Evolutionary conservation across 2,329 filamentous ascomycete genomes (phyloP).

Genomic region (Ophiostoma sp.): DNA sequence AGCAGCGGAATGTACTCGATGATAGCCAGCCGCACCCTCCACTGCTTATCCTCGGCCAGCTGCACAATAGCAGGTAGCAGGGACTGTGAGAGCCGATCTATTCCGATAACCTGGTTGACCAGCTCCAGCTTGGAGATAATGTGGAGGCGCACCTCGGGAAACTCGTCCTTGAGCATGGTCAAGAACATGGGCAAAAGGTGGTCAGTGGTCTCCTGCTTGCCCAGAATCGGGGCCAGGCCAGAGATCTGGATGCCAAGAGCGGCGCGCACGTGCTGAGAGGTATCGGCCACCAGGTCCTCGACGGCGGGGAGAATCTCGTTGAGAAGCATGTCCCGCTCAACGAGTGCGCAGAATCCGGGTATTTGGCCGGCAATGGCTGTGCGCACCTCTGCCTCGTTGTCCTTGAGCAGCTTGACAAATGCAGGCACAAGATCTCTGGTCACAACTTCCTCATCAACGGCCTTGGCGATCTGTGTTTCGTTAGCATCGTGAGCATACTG

Average conservation of each 20-base stretch:
- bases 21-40: slow-evolving; percentile 94
- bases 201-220: slow-evolving; percentile 96
- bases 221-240: slow-evolving; percentile 89
- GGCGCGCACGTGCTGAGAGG: slow-evolving; percentile 92
- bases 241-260: slow-evolving; percentile 95
- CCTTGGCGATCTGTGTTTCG: slow-evolving; percentile 76
- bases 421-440: slow-evolving; percentile 89
- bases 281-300: slow-evolving; percentile 92
- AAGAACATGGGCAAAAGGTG: slow-evolving; percentile 98
- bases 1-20: slow-evolving; percentile 98
- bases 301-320: slow-evolving; percentile 96
- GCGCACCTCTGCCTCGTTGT: slow-evolving; percentile 94
- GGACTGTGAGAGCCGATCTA: slow-evolving; percentile 92
- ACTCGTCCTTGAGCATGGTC: slow-evolving; percentile 99
- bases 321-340: slow-evolving; percentile 81
- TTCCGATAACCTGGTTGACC: slow-evolving; percentile 98
- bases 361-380: slow-evolving; percentile 97
- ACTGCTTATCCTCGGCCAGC: slow-evolving; percentile 97
- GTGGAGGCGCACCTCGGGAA: slow-evolving; percentile 94
- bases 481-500: slow-evolving; percentile 6
- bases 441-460: slow-evolving; percentile 94
- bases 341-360: slow-evolving; percentile 86
- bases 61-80: slow-evolving; percentile 96
- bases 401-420: slow-evolving; percentile 96
- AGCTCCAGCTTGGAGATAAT: slow-evolving; percentile 99